Percentiles rank a stretch among this genome's conserved stretches.
These are phyloP conservation scores for Hypoxylon lienhwacheense DNA, from an alignment of 495 filamentous ascomycete species.

Conservation along the genomic window DNA sequence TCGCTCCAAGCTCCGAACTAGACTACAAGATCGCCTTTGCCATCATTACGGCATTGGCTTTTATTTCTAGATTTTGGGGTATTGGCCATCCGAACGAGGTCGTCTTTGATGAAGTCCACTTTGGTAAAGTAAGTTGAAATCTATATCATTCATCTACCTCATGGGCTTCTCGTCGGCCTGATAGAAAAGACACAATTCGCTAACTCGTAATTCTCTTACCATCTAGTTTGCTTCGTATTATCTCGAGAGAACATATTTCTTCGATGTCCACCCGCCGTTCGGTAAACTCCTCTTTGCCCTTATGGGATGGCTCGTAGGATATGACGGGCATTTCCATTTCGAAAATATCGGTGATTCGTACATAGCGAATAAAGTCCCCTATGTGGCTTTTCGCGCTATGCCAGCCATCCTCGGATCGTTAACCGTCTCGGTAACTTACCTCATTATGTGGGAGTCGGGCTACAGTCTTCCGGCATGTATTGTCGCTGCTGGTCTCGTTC, in stretches of 20 bases:
- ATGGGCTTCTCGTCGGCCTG: not conserved
- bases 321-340: conserved; percentile 96
- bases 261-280: conserved; percentile 98
- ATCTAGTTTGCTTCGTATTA: conserved; percentile 92
- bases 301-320: conserved; percentile 94
- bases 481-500: conserved; percentile 78
- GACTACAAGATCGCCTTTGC: conserved; percentile 81
- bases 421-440: conserved; percentile 89
- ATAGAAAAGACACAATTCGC: conserved; percentile 4
- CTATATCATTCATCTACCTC: not conserved
- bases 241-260: conserved; percentile 97
- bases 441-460: conserved; percentile 99
- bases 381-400: conserved; percentile 92
- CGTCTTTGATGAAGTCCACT: conserved; percentile 99
- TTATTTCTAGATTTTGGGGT: conserved; percentile 90
- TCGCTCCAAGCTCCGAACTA: conserved; percentile 59
- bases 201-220: conserved; percentile 13
- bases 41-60: conserved; percentile 80
- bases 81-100: conserved; percentile 94
- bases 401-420: conserved; percentile 88
- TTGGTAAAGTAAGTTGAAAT: conserved; percentile 80
- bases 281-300: conserved; percentile 88
- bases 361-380: conserved; percentile 94
- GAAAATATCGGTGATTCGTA: conserved; percentile 99
- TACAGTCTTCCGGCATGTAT: conserved; percentile 93